Evolutionary conservation across 2,329 filamentous ascomycete species (phyloP).

Genomic region (Didymellaceae sp.): DNA sequence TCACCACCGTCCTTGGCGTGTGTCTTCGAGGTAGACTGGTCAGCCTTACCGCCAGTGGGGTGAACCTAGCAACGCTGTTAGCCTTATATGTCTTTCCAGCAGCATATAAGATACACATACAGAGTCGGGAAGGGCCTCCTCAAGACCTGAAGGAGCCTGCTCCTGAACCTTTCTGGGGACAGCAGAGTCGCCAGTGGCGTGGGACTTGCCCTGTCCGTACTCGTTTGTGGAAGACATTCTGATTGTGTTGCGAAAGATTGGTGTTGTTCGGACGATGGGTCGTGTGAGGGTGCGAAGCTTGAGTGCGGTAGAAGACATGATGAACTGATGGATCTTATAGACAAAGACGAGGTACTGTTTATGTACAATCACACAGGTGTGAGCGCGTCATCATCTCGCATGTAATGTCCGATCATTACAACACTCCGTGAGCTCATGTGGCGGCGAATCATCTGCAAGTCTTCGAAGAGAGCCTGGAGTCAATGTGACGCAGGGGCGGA

Average conservation of each 20-base stretch:
- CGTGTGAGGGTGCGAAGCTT: conserved; percentile 28
- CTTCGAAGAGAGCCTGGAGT: conserved; percentile 3
- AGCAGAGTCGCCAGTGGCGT: conserved; percentile 50
- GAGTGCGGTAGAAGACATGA: conserved; percentile 29
- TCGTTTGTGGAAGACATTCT: conserved; percentile 43
- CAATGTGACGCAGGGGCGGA: conserved; percentile 3
- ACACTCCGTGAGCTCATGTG: conserved; percentile 7
- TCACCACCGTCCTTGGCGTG: conserved; percentile 49
- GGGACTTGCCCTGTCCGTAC: conserved; percentile 51
- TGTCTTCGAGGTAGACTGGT: conserved; percentile 43
- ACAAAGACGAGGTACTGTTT: conserved; percentile 8
- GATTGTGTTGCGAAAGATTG: conserved; percentile 23
- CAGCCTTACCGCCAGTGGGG: conserved; percentile 45
- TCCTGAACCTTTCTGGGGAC: conserved; percentile 51
- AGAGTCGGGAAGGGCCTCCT: conserved; percentile 49
- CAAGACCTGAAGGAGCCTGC: conserved; percentile 47
- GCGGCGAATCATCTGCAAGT: conserved; percentile 3
- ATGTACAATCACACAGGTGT: conserved; percentile 9
- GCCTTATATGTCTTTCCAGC: too few relatives aligned
- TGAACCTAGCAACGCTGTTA: conserved; percentile 37
- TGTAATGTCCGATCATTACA: conserved; percentile 5
- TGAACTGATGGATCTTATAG: conserved; percentile 16
- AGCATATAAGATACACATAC: conserved; percentile 19
- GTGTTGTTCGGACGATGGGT: conserved; percentile 22
- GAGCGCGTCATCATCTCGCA: conserved; percentile 1